A percentile compares a stretch with the other conserved stretches of the same genome.
phyloP scores from a whole-genome alignment of 495 filamentous ascomycete species.

The Stereocaulon alpinum region DNA sequence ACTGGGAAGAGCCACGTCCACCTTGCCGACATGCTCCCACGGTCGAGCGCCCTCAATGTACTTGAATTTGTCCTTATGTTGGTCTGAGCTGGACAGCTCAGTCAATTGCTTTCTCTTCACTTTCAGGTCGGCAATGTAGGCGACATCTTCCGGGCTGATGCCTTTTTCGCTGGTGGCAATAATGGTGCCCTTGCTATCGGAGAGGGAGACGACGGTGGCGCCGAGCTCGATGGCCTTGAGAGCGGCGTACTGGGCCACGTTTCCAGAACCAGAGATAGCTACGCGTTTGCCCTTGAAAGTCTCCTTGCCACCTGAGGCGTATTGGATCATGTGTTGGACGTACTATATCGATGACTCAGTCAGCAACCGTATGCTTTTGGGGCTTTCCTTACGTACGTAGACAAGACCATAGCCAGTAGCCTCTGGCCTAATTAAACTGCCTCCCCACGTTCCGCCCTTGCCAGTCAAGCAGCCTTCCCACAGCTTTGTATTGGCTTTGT shows the following conservation, averaged over 20 bases:
- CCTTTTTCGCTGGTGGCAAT: conserved; percentile 52
- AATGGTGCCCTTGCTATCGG: conserved; percentile 80
- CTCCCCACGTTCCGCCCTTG: conserved; percentile 89
- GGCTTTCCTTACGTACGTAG: conserved; percentile 43
- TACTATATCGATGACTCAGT: conserved; percentile 37
- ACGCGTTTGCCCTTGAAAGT: conserved; percentile 86
- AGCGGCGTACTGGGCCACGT: conserved; percentile 96
- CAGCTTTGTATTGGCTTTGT: conserved; percentile 75
- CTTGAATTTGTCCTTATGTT: conserved; percentile 58
- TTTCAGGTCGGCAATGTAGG: conserved; percentile 72
- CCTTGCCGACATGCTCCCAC: conserved; percentile 77
- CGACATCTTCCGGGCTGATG: conserved; percentile 70
- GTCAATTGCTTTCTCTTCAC: conserved; percentile 74
- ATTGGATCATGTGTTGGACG: conserved; percentile 88
- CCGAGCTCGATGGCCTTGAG: conserved; percentile 96
- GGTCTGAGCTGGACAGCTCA: conserved; percentile 42
- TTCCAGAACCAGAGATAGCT: conserved; percentile 93
- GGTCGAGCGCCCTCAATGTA: conserved; percentile 84
- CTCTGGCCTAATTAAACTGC: conserved; percentile 89
- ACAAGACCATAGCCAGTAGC: conserved; percentile 95
- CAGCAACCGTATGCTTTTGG: neutral
- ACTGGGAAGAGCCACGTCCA: conserved; percentile 85
- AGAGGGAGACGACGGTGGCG: conserved; percentile 84
- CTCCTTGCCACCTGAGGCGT: conserved; percentile 70
- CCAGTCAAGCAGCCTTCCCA: conserved; percentile 96